Conservation (phyloP, 306 rosid genomes). For the Inga oerstediana region DNA sequence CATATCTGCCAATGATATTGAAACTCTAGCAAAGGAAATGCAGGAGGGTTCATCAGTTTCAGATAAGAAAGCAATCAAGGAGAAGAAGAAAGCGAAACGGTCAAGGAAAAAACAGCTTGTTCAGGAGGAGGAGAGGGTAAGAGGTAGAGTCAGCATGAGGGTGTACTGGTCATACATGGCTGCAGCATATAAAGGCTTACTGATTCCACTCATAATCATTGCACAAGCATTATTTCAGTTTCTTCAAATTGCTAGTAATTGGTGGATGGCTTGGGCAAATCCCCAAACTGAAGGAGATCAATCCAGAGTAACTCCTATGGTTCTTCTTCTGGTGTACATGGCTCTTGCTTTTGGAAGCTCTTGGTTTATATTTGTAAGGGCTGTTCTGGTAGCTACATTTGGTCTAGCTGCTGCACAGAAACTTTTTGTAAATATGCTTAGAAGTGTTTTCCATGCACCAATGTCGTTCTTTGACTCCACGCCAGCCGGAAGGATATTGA, state of each 20-base stretch:
- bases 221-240: constrained; percentile 92
- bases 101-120: constrained; percentile 91
- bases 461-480: constrained; percentile 99
- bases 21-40: constrained; percentile 78
- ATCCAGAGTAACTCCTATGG: constrained; percentile 81
- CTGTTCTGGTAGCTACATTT: constrained; percentile 94
- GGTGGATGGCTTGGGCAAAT: constrained; percentile 99
- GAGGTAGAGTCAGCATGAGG: constrained; percentile 99
- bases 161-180: constrained; percentile 98
- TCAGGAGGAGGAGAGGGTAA: constrained; percentile 98
- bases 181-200: constrained; percentile 89
- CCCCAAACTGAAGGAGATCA: constrained; percentile 95
- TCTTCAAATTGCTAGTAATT: constrained; percentile 98
- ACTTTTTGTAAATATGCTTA: constrained; percentile 87
- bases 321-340: constrained; percentile 89
- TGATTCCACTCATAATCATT: constrained; percentile 85
- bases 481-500: constrained; percentile 97
- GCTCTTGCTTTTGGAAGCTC: constrained; percentile 98
- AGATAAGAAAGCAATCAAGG: constrained; percentile 73
- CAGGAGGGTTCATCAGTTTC: constrained; percentile 77
- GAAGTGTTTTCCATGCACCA: constrained; percentile 90
- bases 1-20: constrained; percentile 56
- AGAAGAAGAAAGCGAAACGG: constrained; percentile 92
- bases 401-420: constrained; percentile 98
- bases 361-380: constrained; percentile 88